Percentiles rank a stretch among this genome's conserved stretches.
phyloP scores from a whole-genome alignment of 495 filamentous ascomycete genomes.

The Hypoxylon fragiforme region DNA sequence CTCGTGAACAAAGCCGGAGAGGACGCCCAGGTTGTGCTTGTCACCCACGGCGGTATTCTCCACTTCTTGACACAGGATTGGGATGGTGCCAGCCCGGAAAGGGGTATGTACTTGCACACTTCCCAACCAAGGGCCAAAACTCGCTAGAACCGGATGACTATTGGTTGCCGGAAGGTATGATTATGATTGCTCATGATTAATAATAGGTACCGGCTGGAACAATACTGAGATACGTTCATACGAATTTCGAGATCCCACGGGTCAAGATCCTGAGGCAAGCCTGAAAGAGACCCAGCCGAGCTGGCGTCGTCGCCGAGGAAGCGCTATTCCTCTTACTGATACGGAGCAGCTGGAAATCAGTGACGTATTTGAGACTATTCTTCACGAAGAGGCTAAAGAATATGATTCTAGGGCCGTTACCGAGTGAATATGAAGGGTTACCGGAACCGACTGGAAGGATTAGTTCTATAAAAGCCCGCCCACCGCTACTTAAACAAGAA shows the following conservation, averaged over 20 bases:
- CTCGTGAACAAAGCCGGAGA: conserved; percentile 53
- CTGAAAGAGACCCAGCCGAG: conserved; percentile 62
- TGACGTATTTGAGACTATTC: conserved; percentile 30
- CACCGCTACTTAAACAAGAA: too few relatives aligned
- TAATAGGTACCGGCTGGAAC: conserved; percentile 73
- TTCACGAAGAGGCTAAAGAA: conserved; percentile 32
- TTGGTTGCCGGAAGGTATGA: neutral
- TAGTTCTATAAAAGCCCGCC: neutral
- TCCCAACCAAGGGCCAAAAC: neutral
- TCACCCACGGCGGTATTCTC: conserved; percentile 53
- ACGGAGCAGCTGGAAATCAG: conserved; percentile 49
- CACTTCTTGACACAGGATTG: conserved; percentile 84
- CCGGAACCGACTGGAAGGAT: neutral
- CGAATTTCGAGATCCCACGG: conserved; percentile 60
- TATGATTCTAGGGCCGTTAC: neutral
- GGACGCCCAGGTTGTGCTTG: conserved; percentile 65
- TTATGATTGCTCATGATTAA: neutral
- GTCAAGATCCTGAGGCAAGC: conserved; percentile 61
- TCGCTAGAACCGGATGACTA: too few relatives aligned
- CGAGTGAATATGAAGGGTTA: conserved; percentile 10
- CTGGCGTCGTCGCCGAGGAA: conserved; percentile 55
- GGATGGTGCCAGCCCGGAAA: conserved; percentile 60
- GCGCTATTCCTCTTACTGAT: conserved; percentile 49
- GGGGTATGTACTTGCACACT: conserved; percentile 45
- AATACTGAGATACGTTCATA: conserved; percentile 85